A percentile compares a stretch with the other conserved stretches of the same genome.
These are phyloP conservation scores for Papiliotrema nemorosa DNA, from an alignment of 1,284 basidiomycete species.

Conservation along the genomic window DNA sequence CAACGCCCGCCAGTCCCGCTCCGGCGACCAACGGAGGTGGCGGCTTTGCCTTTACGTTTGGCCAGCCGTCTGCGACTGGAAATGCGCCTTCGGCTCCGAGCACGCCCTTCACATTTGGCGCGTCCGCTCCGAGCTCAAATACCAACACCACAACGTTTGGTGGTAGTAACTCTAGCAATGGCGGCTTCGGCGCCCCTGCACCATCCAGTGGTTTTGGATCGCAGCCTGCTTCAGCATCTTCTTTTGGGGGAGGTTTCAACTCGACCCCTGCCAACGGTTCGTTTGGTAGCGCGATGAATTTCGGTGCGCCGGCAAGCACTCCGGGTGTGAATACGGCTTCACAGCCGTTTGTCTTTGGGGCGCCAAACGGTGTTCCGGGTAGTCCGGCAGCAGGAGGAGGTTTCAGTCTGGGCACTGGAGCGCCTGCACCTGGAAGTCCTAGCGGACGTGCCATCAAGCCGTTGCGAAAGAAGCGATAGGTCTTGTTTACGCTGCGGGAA, in stretches of 20 bases:
- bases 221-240: too few species aligned
- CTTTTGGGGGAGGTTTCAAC: not conserved
- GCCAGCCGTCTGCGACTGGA: conserved; percentile 4
- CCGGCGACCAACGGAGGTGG: too few species aligned
- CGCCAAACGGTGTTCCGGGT: conserved; percentile 1
- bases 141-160: not conserved
- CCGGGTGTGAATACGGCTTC: not conserved
- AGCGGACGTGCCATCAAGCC: conserved; percentile 32
- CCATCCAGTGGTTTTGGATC: conserved; percentile 4
- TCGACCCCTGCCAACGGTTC: not conserved
- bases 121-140: not conserved
- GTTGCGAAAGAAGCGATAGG: conserved; percentile 13
- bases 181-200: conserved; percentile 5
- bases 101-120: conserved; percentile 14
- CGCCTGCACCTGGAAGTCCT: conserved; percentile 20
- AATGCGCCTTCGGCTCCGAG: not conserved
- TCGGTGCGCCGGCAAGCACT: too few species aligned
- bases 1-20: not conserved
- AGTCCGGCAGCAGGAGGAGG: conserved; percentile 8
- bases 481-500: not conserved
- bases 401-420: conserved; percentile 24
- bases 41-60: conserved; percentile 14
- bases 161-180: not conserved
- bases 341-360: not conserved
- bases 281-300: not conserved